phyloP scores from a whole-genome alignment of 208 protist genomes.

The Naegleria gruberi region DNA sequence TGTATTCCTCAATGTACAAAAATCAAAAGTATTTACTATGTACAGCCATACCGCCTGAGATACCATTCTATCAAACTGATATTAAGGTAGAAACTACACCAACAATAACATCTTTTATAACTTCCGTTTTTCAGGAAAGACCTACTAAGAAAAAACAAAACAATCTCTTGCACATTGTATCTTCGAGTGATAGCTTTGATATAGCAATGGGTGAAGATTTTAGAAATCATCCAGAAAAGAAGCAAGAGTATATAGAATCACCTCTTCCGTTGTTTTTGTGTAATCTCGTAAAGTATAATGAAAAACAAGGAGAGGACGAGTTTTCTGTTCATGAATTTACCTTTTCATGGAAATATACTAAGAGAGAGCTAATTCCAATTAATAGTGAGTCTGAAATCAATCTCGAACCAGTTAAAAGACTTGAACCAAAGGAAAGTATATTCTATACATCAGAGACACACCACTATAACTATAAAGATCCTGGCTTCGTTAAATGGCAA shows the following conservation, averaged over 20 bases:
- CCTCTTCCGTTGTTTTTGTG: neutral
- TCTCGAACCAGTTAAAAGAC: neutral
- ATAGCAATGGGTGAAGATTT: neutral
- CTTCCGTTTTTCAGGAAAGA: neutral
- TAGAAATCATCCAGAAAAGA: neutral
- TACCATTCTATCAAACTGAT: neutral
- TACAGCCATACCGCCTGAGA: neutral
- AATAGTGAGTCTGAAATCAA: neutral
- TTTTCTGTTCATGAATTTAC: conserved; percentile 1
- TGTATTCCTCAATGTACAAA: neutral
- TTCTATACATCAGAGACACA: neutral
- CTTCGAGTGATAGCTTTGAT: neutral
- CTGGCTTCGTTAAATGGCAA: neutral
- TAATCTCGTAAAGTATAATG: neutral
- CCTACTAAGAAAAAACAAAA: neutral
- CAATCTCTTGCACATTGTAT: neutral
- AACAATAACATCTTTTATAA: neutral
- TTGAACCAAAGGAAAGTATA: neutral
- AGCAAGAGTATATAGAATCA: neutral
- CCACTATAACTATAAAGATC: neutral
- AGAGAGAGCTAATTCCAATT: conserved; percentile 6
- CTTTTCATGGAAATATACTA: neutral
- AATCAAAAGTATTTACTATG: neutral
- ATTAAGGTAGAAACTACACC: neutral
- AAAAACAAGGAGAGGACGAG: neutral